Base-by-base conservation (phyloP, 1,139 yeast species). In the Geotrichum restrictum region DNA sequence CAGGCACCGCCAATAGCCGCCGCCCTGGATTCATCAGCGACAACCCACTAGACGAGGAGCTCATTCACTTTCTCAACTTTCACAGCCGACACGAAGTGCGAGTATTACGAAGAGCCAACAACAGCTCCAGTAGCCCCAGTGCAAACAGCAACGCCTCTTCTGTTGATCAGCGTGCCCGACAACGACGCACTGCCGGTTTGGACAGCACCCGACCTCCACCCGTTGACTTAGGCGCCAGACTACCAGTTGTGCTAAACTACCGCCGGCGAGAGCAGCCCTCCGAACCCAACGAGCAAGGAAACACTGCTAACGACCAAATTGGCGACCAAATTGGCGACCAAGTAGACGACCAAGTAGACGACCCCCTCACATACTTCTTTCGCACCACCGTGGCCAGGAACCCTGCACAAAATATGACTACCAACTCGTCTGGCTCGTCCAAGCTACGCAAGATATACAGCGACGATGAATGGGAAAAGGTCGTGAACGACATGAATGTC, bases 381-480 rank as follows among this genome's bases (percentile, higher is more conserved):
- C 37, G 27, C 27, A 32, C 19, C n/a, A 32, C 39, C 4, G 11
- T 27, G 5, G 19, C 19, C 18, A 13, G 10, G 39, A 14, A 11
- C 21, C 10, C 10, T 5, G 19, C 42, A 19, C 11, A 22, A 11
- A 11, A 13, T 13, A 37, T 16, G 13, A 18, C 13, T 11, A 18
- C 22, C 19, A 18, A 19, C 40, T 16, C 13, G 13, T 7, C 27
- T 21, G 21, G 24, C 24, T 18, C 22, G n/a, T 13, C 39, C 31
- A 32, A 18, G 29, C 29, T 18, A 19, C 29, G 14, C 36, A 36
- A 11, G 22, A 43, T 21, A 39, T 63, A 61, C 51, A 46, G 59
- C 11, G 55, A 56, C 39, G 63, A 58, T 14, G 64, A 62, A 45
- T 65, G 69, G 68, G 61, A 59, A 13, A 53, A 60, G 7, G 56